Percentiles rank a stretch among this genome's conserved stretches.
These are phyloP conservation scores for Cladorrhinum sp. DNA, from an alignment of 2,329 filamentous ascomycete genomes.

Conservation along the genomic window DNA sequence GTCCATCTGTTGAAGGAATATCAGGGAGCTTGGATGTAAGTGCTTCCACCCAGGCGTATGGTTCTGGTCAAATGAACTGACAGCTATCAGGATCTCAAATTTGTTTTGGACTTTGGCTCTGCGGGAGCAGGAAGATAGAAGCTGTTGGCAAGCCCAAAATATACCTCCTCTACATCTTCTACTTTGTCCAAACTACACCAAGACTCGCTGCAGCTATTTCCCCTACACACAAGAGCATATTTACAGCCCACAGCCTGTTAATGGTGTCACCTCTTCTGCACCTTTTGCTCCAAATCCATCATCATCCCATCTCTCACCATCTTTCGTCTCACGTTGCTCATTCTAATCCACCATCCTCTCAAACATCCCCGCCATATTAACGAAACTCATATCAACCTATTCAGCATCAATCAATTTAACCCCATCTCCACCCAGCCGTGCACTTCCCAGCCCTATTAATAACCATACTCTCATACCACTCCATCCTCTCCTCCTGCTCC, in stretches of 20 bases:
- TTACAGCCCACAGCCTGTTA: background rate
- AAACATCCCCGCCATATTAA: background rate
- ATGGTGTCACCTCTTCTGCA: background rate
- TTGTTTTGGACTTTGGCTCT: slow-evolving; percentile 1
- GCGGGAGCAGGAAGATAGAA: background rate
- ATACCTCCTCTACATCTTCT: background rate
- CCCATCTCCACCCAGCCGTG: background rate
- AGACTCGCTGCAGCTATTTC: too few relatives aligned
- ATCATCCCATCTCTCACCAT: background rate
- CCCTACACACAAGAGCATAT: too few relatives aligned
- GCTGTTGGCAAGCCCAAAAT: too few relatives aligned
- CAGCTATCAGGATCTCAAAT: slow-evolving; percentile 1
- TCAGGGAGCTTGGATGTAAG: slow-evolving; percentile 6
- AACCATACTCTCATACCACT: background rate
- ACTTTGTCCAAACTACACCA: too few relatives aligned
- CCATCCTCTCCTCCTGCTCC: background rate
- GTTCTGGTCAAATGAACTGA: background rate
- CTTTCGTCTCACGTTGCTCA: background rate
- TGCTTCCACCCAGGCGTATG: too few relatives aligned
- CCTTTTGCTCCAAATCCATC: background rate
- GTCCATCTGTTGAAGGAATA: background rate
- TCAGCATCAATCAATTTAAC: background rate
- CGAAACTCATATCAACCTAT: background rate
- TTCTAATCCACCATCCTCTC: background rate
- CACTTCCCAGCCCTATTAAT: background rate